phyloP scores from a whole-genome alignment of 108 stramenopile genomes.

The Craspedostauros australis region DNA sequence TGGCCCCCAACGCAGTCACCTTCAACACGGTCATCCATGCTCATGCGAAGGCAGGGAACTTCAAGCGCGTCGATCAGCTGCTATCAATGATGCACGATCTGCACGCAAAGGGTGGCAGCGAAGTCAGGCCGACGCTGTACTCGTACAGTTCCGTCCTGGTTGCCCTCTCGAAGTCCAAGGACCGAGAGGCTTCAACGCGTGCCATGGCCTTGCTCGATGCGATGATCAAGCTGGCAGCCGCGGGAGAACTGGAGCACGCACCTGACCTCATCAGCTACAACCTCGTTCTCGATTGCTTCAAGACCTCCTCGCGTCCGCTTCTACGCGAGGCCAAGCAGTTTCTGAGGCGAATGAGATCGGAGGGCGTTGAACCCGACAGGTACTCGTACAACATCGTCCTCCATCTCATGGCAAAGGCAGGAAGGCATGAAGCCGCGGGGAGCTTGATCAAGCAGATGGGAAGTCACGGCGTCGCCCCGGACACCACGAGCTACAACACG shows the following conservation, averaged over 20 bases:
- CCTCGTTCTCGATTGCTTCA: constrained; percentile 63
- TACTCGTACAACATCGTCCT: constrained; percentile 31
- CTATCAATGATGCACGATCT: constrained; percentile 25
- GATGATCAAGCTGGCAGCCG: constrained; percentile 53
- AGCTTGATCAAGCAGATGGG: constrained; percentile 28
- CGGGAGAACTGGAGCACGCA: constrained; percentile 45
- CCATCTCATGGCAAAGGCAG: constrained; percentile 10
- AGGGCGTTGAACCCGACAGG: constrained; percentile 18
- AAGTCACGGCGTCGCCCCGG: constrained; percentile 14
- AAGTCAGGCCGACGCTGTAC: constrained; percentile 22
- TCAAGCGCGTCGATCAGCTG: constrained; percentile 22
- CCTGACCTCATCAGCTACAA: constrained; percentile 67
- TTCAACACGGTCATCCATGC: constrained; percentile 39
- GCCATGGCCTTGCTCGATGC: constrained; percentile 34
- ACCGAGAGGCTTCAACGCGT: constrained; percentile 14
- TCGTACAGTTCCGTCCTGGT: constrained; percentile 21
- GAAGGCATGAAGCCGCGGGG: constrained; percentile 13
- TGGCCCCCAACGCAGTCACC: constrained; percentile 22
- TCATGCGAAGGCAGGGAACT: constrained; percentile 17
- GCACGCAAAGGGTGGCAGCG: constrained; percentile 13
- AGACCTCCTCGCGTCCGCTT: constrained; percentile 13
- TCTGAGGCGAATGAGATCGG: constrained; percentile 11
- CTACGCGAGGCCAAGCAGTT: constrained; percentile 8
- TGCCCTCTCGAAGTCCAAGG: constrained; percentile 10
- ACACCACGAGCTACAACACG: constrained; percentile 33